phyloP scores from a whole-genome alignment of 2,329 filamentous ascomycete species.

The Gliomastix tumulicola region DNA sequence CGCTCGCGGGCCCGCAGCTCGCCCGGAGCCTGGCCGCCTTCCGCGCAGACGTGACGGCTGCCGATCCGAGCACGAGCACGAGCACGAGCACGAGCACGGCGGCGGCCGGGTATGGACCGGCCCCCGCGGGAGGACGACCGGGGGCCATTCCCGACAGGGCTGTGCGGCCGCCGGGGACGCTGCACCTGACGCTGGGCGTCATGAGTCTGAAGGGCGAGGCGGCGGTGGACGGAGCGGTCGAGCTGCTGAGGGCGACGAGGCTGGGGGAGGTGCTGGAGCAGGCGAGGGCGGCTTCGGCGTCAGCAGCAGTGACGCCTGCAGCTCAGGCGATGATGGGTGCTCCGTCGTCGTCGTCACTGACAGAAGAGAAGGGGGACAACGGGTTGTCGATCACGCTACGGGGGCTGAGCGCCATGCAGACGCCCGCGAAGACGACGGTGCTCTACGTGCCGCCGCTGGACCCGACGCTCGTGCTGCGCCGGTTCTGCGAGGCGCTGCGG shows the following conservation, averaged over 20 bases:
- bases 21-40: conserved; percentile 56
- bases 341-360: conserved; percentile 5
- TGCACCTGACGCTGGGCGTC: conserved; percentile 83
- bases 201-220: conserved; percentile 61
- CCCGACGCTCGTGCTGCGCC: conserved; percentile 33
- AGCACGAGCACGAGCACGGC: not conserved
- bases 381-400: conserved; percentile 37
- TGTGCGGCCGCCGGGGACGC: conserved; percentile 67
- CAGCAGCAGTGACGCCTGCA: not conserved
- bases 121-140: no score
- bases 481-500: conserved; percentile 52
- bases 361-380: conserved; percentile 1
- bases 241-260: conserved; percentile 27
- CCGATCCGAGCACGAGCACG: not conserved
- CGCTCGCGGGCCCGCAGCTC: conserved; percentile 63
- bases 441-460: conserved; percentile 60
- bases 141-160: conserved; percentile 59
- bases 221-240: conserved; percentile 31
- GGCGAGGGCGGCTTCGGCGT: conserved; percentile 9
- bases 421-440: conserved; percentile 47
- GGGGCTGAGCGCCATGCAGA: conserved; percentile 57
- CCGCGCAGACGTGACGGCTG: conserved; percentile 44
- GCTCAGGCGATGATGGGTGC: conserved; percentile 4
- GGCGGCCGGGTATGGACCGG: no score
- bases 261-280: conserved; percentile 30